A percentile compares a stretch with the other conserved stretches of the same genome.
Conservation (phyloP, 306 rosid genomes). For the Castanospermum australe region DNA sequence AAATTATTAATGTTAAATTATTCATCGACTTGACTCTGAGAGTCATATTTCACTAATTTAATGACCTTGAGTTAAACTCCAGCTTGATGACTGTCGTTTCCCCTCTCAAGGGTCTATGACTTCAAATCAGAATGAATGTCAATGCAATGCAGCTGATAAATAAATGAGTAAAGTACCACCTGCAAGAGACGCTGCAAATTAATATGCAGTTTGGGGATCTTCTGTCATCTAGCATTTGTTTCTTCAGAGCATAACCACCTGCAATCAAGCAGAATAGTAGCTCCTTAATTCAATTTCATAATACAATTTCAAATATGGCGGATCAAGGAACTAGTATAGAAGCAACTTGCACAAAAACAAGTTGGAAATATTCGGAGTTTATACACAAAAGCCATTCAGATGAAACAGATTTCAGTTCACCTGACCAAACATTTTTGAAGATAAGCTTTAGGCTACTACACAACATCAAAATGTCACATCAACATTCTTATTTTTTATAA, state of each 20-base stretch:
- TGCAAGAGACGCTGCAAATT: slow-evolving; percentile 93
- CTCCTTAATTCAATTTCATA: slow-evolving; percentile 4
- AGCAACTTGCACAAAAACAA: slow-evolving; percentile 10
- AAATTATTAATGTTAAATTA: neutral
- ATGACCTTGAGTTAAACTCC: neutral
- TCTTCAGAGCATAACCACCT: slow-evolving; percentile 88
- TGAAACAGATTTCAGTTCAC: neutral
- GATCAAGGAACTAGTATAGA: neutral
- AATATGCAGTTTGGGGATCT: slow-evolving; percentile 93
- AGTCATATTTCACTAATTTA: neutral
- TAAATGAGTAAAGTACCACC: slow-evolving; percentile 46
- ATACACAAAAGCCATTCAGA: slow-evolving; percentile 6
- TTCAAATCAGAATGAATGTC: neutral
- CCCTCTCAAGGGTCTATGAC: neutral
- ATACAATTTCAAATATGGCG: neutral
- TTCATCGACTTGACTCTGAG: neutral
- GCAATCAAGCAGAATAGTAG: slow-evolving; percentile 25
- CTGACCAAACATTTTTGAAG: neutral
- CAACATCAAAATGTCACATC: neutral
- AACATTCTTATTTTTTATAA: neutral
- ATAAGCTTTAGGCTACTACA: neutral
- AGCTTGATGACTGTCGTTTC: neutral
- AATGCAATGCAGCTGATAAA: neutral
- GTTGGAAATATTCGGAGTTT: slow-evolving; percentile 2
- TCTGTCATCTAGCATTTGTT: slow-evolving; percentile 97